These are phyloP conservation scores for Pyrenochaeta sp. DNA, from an alignment of 2,329 filamentous ascomycete genomes.

Conservation along the genomic window DNA sequence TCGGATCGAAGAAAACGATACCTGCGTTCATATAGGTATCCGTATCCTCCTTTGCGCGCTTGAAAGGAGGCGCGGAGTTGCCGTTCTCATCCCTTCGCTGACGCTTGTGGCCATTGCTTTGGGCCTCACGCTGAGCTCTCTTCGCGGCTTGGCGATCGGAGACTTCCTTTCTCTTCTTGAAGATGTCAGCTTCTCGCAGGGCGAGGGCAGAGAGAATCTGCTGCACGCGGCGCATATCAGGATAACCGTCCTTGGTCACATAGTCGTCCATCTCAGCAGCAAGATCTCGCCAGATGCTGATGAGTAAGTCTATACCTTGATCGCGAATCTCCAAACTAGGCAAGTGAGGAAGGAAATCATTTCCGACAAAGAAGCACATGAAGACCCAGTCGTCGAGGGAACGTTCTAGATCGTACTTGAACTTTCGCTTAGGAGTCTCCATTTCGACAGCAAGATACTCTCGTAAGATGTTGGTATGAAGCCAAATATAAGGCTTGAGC, in stretches of 20 bases:
- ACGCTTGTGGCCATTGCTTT: constrained; percentile 44
- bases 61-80: constrained; percentile 33
- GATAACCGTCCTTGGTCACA: constrained; percentile 91
- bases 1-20: constrained; percentile 47
- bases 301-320: constrained; percentile 94
- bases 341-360: constrained; percentile 96
- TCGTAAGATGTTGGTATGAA: constrained; percentile 88
- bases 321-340: constrained; percentile 98
- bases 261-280: constrained; percentile 92
- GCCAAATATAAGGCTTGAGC: constrained; percentile 96
- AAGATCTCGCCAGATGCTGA: constrained; percentile 96
- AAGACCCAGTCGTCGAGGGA: constrained; percentile 98
- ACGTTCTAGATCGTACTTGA: constrained; percentile 91
- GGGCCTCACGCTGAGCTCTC: constrained; percentile 62
- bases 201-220: constrained; percentile 87
- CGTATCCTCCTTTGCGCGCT: constrained; percentile 47
- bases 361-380: constrained; percentile 98
- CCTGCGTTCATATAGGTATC: constrained; percentile 46
- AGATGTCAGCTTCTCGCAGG: constrained; percentile 93
- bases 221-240: constrained; percentile 87
- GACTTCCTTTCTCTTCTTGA: constrained; percentile 83
- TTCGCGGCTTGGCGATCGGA: constrained; percentile 85
- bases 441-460: constrained; percentile 95
- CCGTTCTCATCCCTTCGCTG: constrained; percentile 43
- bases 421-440: constrained; percentile 80